Conservation (phyloP, 495 filamentous ascomycete species). For the Penicillium macrosclerotiorum region DNA sequence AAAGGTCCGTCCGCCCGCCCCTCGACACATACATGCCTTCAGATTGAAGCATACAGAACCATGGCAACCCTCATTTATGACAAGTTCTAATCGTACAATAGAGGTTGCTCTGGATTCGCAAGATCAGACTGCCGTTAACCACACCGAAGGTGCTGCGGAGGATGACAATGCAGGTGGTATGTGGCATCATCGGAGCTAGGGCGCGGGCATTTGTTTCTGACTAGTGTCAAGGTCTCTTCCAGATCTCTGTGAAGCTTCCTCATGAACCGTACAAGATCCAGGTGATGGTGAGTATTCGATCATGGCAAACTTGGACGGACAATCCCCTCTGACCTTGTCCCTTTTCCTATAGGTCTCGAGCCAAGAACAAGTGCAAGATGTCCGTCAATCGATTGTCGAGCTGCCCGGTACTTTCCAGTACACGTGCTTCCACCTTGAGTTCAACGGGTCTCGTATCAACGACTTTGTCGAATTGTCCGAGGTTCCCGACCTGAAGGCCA, state of each 20-base stretch:
- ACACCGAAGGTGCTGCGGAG: conserved; percentile 33
- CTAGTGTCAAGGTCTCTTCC: conserved; percentile 59
- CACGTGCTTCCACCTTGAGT: conserved; percentile 97
- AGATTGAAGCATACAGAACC: conserved; percentile 7
- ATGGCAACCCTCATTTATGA: background rate
- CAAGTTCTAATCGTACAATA: conserved; percentile 24
- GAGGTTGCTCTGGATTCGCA: conserved; percentile 35
- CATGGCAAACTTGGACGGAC: background rate
- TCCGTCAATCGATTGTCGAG: conserved; percentile 95
- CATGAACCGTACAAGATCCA: conserved; percentile 75
- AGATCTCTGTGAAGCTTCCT: conserved; percentile 80
- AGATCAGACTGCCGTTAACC: conserved; percentile 37
- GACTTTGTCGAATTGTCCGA: conserved; percentile 94
- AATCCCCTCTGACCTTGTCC: conserved; percentile 11
- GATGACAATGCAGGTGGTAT: conserved; percentile 43
- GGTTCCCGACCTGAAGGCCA: conserved; percentile 70
- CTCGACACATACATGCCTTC: conserved; percentile 11
- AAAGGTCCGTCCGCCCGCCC: conserved; percentile 34
- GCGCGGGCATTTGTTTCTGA: conserved; percentile 11
- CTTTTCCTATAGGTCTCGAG: conserved; percentile 66
- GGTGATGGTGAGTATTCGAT: conserved; percentile 65
- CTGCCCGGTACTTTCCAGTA: conserved; percentile 92
- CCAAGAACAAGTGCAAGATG: conserved; percentile 95
- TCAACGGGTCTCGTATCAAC: conserved; percentile 80
- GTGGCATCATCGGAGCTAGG: conserved; percentile 8